phyloP scores from a whole-genome alignment of 768 basidiomycete genomes.

The Russula sp. region DNA sequence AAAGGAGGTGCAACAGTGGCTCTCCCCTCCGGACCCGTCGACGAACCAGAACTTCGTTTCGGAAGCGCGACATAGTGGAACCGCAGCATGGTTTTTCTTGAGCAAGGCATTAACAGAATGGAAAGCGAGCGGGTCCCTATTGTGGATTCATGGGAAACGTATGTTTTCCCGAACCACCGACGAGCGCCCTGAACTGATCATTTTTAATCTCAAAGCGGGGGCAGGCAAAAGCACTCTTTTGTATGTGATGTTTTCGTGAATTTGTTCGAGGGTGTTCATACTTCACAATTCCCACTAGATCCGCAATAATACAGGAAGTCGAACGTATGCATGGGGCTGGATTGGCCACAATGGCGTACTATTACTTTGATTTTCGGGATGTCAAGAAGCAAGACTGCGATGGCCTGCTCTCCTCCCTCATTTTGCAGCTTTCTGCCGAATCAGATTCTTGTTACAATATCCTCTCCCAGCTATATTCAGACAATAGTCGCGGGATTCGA shows the following conservation, averaged over 20 bases:
- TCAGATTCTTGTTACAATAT: not conserved
- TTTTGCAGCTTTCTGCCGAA: not conserved
- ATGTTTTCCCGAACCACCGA: not conserved
- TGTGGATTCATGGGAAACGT: constrained; percentile 22
- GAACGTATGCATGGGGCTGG: not conserved
- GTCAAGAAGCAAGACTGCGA: constrained; percentile 6
- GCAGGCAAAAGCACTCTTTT: constrained; percentile 13
- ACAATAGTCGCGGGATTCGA: not conserved
- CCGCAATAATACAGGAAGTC: constrained; percentile 9
- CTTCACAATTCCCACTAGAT: not conserved
- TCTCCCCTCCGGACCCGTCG: constrained; percentile 6
- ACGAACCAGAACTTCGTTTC: constrained; percentile 6
- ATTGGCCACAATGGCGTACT: constrained; percentile 11
- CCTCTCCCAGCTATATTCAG: constrained; percentile 1
- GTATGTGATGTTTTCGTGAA: not conserved
- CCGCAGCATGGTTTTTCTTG: constrained; percentile 3
- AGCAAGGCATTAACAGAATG: not conserved
- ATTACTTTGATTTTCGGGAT: constrained; percentile 20
- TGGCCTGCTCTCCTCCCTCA: constrained; percentile 13
- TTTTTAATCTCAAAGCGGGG: not conserved
- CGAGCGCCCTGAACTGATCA: not conserved
- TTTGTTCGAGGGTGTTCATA: too few species aligned
- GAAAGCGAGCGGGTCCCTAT: not conserved
- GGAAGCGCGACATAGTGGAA: not conserved
- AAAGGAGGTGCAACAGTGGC: not conserved